A percentile compares a stretch with the other conserved stretches of the same genome.
These are phyloP conservation scores for Xylariaceae sp. DNA, from an alignment of 2,329 filamentous ascomycete genomes.

Conservation along the genomic window DNA sequence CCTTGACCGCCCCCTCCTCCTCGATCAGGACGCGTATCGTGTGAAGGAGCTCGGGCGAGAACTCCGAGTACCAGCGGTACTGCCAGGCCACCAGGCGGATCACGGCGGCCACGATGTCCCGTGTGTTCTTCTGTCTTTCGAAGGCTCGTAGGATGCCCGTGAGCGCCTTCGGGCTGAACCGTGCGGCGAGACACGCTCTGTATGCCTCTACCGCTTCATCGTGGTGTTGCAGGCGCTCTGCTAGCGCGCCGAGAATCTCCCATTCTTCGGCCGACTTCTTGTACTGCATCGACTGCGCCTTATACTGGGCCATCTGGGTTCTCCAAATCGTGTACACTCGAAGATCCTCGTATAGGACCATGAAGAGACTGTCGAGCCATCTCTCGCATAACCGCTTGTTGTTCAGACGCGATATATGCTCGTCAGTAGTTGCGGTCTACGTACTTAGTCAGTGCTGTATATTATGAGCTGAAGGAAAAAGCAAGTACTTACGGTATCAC, in stretches of 20 bases:
- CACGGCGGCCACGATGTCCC: conserved; percentile 80
- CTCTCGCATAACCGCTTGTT: conserved; percentile 97
- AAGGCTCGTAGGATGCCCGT: conserved; percentile 80
- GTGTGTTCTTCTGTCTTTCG: conserved; percentile 75
- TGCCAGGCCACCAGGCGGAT: conserved; percentile 96
- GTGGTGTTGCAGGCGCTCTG: conserved; percentile 87
- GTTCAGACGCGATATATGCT: conserved; percentile 85
- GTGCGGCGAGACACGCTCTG: conserved; percentile 79
- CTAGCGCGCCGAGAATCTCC: conserved; percentile 94
- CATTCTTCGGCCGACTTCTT: conserved; percentile 97
- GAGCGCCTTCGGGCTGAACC: conserved; percentile 93
- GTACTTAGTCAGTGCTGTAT: conserved; percentile 24
- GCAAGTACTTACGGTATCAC: conserved; percentile 28
- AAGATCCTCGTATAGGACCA: conserved; percentile 97
- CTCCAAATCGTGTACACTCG: conserved; percentile 99
- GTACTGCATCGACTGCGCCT: conserved; percentile 90
- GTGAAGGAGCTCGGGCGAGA: conserved; percentile 87
- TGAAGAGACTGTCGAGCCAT: conserved; percentile 98
- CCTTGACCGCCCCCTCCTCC: conserved; percentile 95
- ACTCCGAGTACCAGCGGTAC: conserved; percentile 99
- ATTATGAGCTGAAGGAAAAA: neutral
- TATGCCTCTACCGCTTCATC: conserved; percentile 95
- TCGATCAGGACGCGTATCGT: conserved; percentile 92
- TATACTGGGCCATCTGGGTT: conserved; percentile 94
- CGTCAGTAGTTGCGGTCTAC: conserved; percentile 66